Evolutionary conservation across 2,329 filamentous ascomycete species (phyloP), one percentile per base, ranked within the genome.

Genomic region (Botrytis pseudocinerea): DNA sequence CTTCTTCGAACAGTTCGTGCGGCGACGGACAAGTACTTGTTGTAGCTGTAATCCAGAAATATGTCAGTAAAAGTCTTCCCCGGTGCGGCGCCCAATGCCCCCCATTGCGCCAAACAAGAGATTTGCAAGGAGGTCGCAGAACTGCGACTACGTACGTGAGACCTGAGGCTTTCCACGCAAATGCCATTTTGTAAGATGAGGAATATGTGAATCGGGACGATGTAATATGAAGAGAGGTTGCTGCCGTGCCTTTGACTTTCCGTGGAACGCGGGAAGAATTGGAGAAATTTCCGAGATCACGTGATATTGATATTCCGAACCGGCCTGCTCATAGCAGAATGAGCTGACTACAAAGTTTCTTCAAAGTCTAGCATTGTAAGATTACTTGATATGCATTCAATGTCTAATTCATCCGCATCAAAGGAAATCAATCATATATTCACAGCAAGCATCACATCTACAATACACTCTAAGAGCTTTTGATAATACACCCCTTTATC

Each of bases 151-250:
- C 80, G 60, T 81, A 82, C 80, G 80, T 97, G 83, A 98, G 88
- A 86, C 96, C 96, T 84, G 96, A 93, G 83, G 95, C 90, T 93
- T 98, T 98, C 96, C 95, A 99, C 83, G 95, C 93, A 88, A 95
- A 95, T 86, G 92, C 88, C 96, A 98, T 99, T 80, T 74, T 80
- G 76, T 78, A 57, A 74, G 77, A 74, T 75, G 73, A 74, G 66
- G 65, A 54, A 69, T 77, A 51, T 77, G 75, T 77, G 73, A 74
- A 69, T 73, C 18, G 48, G 74, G 65, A 71, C 60, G 42, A 61
- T 72, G 72, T 70, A 69, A 54, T 76, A 51, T 74, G 69, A 59
- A 69, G 71, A 69, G 69, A 73, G 74, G 76, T 74, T 75, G 74
- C 59, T 75, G 72, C 71, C 61, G 73, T 65, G 48, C 69, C 73